Evolutionary conservation across 371 early-diverging fungal species (phyloP).

Genomic region (Mortierella sp.): DNA sequence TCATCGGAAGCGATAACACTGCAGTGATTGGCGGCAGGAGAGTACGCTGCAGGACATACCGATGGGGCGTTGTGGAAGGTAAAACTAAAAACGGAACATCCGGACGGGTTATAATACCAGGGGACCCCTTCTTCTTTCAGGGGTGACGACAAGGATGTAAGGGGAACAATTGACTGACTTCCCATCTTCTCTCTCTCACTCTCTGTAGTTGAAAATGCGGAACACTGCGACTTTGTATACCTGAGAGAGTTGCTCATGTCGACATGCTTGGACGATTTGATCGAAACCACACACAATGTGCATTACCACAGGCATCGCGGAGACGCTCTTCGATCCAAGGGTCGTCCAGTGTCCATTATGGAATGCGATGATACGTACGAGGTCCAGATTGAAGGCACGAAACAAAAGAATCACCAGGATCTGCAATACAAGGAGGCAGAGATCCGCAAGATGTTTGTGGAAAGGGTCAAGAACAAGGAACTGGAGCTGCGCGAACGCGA

Average conservation of each 20-base stretch:
- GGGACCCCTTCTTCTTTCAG: too few species aligned
- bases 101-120: too few species aligned
- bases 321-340: slow-evolving; percentile 63
- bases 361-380: slow-evolving; percentile 83
- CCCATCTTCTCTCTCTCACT: too few species aligned
- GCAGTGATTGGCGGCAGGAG: slow-evolving; percentile 75
- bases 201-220: slow-evolving; percentile 80
- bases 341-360: slow-evolving; percentile 78
- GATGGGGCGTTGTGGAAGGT: slow-evolving; percentile 98
- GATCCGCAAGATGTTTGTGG: slow-evolving; percentile 78
- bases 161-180: too few species aligned
- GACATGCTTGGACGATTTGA: slow-evolving; percentile 83
- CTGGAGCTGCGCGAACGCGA: slow-evolving; percentile 70
- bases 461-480: slow-evolving; percentile 80
- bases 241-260: slow-evolving; percentile 79
- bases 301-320: slow-evolving; percentile 87
- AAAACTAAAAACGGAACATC: slow-evolving; percentile 37
- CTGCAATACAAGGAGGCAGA: slow-evolving; percentile 79
- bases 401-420: slow-evolving; percentile 65
- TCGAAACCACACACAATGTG: slow-evolving; percentile 80
- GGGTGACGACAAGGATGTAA: too few species aligned
- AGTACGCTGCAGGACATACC: slow-evolving; percentile 93
- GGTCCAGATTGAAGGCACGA: slow-evolving; percentile 65
- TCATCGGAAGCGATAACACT: slow-evolving; percentile 88
- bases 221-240: slow-evolving; percentile 88